Evolutionary conservation across 768 basidiomycete genomes (phyloP).

Genomic region (Boletus sensibilis): DNA sequence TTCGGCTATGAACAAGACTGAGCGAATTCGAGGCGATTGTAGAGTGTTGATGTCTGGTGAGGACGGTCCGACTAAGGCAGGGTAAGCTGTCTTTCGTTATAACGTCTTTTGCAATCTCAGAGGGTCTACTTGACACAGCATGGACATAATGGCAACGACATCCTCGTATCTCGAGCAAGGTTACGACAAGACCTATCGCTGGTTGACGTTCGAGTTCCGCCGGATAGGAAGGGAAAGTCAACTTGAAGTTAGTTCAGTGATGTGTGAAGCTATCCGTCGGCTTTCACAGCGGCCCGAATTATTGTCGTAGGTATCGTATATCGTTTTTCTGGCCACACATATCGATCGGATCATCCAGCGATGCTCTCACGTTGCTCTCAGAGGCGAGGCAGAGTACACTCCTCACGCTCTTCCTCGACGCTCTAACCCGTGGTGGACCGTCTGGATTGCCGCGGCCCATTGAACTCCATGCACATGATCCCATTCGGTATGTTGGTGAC

Average conservation of each 20-base stretch:
- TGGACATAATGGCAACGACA: constrained; percentile 87
- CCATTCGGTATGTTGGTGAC: constrained; percentile 93
- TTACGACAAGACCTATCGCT: constrained; percentile 85
- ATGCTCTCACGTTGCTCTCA: constrained; percentile 73
- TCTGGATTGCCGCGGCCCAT: constrained; percentile 88
- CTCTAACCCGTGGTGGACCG: constrained; percentile 84
- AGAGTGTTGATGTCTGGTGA: constrained; percentile 84
- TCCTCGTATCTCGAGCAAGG: constrained; percentile 83
- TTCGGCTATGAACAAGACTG: constrained; percentile 82
- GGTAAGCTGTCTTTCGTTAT: constrained; percentile 42
- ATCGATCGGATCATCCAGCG: constrained; percentile 41
- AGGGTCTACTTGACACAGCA: constrained; percentile 40
- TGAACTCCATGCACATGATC: constrained; percentile 97
- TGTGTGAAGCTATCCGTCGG: constrained; percentile 72
- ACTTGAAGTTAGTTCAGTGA: constrained; percentile 60
- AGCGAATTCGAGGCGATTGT: constrained; percentile 81
- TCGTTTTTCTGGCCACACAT: background rate
- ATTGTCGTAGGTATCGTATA: constrained; percentile 38
- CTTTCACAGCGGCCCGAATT: constrained; percentile 78
- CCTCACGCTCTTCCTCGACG: constrained; percentile 78
- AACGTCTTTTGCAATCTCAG: background rate
- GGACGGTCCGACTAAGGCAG: constrained; percentile 72
- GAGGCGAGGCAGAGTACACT: constrained; percentile 81
- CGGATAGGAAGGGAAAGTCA: constrained; percentile 72
- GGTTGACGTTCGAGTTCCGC: constrained; percentile 82